A percentile compares a stretch with the other conserved stretches of the same genome.
Evolutionary conservation across 371 early-diverging fungal genomes (phyloP).

Genomic region (Capillidium rhysosporum): DNA sequence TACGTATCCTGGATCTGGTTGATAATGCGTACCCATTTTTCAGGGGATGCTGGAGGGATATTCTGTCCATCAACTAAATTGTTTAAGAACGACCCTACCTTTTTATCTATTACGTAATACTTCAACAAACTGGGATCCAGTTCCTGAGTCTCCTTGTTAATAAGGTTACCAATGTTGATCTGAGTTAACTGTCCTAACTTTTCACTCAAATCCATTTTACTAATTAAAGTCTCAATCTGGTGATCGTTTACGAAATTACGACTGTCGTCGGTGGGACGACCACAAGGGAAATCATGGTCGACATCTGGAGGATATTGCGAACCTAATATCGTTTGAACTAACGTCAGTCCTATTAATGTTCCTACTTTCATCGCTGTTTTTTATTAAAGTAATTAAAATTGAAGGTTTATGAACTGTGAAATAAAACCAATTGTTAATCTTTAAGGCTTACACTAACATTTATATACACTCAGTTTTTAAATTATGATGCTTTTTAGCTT

Average conservation of each 20-base stretch:
- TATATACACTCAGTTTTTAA: background rate
- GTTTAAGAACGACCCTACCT: background rate
- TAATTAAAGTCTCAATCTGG: slow-evolving; percentile 12
- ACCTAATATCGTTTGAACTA: background rate
- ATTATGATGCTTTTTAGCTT: background rate
- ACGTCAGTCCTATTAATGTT: background rate
- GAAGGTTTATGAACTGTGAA: background rate
- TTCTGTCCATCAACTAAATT: background rate
- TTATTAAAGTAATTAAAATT: too few species aligned
- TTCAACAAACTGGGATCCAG: slow-evolving; percentile 15
- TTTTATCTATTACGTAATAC: slow-evolving; percentile 9
- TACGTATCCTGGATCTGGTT: background rate
- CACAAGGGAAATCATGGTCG: background rate
- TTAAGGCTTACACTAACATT: background rate
- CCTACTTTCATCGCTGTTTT: background rate
- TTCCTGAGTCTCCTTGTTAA: slow-evolving; percentile 7
- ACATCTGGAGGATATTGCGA: background rate
- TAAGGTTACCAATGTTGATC: slow-evolving; percentile 21
- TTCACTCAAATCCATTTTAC: slow-evolving; percentile 27
- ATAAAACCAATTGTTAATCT: background rate
- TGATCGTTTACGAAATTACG: background rate
- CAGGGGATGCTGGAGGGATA: background rate
- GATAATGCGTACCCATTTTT: background rate
- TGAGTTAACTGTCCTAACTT: slow-evolving; percentile 51
- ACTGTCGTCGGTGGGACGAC: background rate